These are phyloP conservation scores for Globisporangium cystogenes DNA, from an alignment of 352 stramenopile genomes.

Conservation along the genomic window DNA sequence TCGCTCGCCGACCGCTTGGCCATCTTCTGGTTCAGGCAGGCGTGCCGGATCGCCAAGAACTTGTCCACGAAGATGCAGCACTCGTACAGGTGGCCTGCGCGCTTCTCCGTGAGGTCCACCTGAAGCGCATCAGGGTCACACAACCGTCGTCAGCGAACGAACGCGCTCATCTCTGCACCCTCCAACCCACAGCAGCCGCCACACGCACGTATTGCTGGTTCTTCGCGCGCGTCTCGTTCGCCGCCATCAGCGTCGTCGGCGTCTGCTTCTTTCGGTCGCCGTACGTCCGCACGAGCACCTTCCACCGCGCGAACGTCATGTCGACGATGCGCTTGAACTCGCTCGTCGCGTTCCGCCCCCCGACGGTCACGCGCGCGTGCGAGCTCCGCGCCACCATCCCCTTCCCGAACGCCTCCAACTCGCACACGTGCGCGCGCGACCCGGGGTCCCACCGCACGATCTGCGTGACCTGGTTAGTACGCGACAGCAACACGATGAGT, in stretches of 20 bases:
- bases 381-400: constrained; percentile 23
- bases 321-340: constrained; percentile 29
- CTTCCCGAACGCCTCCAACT: constrained; percentile 25
- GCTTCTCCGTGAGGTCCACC: constrained; percentile 16
- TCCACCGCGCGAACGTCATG: constrained; percentile 44
- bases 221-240: constrained; percentile 55
- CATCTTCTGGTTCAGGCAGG: constrained; percentile 64
- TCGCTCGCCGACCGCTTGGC: constrained; percentile 70
- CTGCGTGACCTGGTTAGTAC: constrained; percentile 9
- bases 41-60: constrained; percentile 42
- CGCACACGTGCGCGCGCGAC: constrained; percentile 17
- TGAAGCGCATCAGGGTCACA: not conserved
- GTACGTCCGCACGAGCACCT: constrained; percentile 38
- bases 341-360: constrained; percentile 23
- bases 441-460: constrained; percentile 1
- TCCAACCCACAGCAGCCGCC: constrained; percentile 4
- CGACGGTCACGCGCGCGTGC: constrained; percentile 25
- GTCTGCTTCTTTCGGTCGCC: constrained; percentile 31
- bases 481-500: not conserved
- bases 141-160: not conserved
- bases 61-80: constrained; percentile 47
- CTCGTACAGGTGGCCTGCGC: constrained; percentile 23
- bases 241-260: constrained; percentile 56
- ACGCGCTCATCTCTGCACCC: too few species aligned
- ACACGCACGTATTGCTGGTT: constrained; percentile 17